Evolutionary conservation across 441 rosid species (phyloP), one percentile per base, ranked within the genome.

Genomic region (Biscutella auriculata): DNA sequence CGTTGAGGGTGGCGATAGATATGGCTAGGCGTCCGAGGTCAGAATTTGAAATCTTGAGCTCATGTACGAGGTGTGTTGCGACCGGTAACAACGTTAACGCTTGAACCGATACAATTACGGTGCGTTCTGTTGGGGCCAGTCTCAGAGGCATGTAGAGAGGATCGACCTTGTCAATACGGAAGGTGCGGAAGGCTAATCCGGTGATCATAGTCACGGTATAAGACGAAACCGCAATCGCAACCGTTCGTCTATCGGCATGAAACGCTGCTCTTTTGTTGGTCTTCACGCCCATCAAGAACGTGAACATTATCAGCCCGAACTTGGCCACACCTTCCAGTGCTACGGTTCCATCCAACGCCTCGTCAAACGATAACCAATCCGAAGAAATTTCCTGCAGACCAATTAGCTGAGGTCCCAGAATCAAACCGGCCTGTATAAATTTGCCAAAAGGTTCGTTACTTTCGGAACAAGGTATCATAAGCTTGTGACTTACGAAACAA

Each of bases 281-380:
- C 63, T 62, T 68, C 8, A 68, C 72, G 5, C 57, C 61, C 72
- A 68, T 68, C 39, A 61, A 62, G 34, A 68, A 68, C 28, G 67
- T 54, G 63, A 68, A 68, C 62, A 68, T 47, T 54, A 62, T 30
- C 10, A 61, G 27, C 23, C 67, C 72, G 3, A 68, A 8, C 39
- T 43, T 47, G 17, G 58, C 52, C 8, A 68, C 47, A 40, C 58
- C 27, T 39, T 68, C 67, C 45, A 61, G 33, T 5, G 58, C 46
- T 13, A 47, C 11, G 40, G 54, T 13, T 25, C 72, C 67, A 2
- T 50, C 57, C 1, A 10, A n/a, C n/a, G n/a, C n/a, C n/a, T n/a
- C 16, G 15, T 68, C 63, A 13, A 47, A 47, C 1, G 72, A 55
- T 41, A 68, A 54, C 8, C 35, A 57, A 2, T 62, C 47, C 6